Percentiles rank a stretch among this genome's conserved stretches.
phyloP scores from a whole-genome alignment of 345 rosid genomes.

The Iberis pinnata region DNA sequence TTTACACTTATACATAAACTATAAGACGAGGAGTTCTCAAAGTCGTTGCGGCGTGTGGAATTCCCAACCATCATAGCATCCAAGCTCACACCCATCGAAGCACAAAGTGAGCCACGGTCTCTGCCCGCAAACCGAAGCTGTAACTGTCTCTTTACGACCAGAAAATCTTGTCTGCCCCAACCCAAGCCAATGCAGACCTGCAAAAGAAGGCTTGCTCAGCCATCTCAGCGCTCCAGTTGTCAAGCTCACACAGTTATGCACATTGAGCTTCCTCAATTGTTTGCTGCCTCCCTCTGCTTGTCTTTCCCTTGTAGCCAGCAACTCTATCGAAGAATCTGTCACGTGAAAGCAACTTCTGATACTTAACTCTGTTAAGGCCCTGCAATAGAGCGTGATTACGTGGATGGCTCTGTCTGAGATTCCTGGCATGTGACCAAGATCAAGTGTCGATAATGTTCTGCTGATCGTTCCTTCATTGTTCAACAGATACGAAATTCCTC shows the following conservation, averaged over 20 bases:
- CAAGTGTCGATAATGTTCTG: constrained; percentile 45
- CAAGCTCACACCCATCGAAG: constrained; percentile 59
- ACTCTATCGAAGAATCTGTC: constrained; percentile 46
- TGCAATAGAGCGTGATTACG: constrained; percentile 33
- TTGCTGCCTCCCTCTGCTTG: constrained; percentile 27
- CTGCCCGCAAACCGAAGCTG: constrained; percentile 23
- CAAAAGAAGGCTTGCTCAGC: constrained; percentile 41
- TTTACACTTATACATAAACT: constrained; percentile 8
- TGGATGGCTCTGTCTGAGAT: constrained; percentile 45
- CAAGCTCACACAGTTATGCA: constrained; percentile 46
- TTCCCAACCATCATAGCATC: constrained; percentile 64
- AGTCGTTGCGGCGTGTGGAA: constrained; percentile 35
- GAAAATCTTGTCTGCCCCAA: constrained; percentile 36
- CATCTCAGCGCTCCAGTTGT: constrained; percentile 33
- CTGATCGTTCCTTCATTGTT: constrained; percentile 39
- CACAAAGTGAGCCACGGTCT: constrained; percentile 62
- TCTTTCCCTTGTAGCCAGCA: constrained; percentile 37
- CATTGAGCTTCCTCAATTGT: constrained; percentile 48
- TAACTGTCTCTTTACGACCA: constrained; percentile 25
- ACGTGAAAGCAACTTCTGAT: constrained; percentile 46
- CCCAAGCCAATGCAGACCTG: constrained; percentile 55
- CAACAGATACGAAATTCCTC: constrained; percentile 47
- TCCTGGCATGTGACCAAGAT: constrained; percentile 57
- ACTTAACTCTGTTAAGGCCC: constrained; percentile 46
- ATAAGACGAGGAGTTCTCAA: constrained; percentile 2